Evolutionary conservation across 2,329 filamentous ascomycete species (phyloP).

Genomic region (Calonectria hongkongensis): DNA sequence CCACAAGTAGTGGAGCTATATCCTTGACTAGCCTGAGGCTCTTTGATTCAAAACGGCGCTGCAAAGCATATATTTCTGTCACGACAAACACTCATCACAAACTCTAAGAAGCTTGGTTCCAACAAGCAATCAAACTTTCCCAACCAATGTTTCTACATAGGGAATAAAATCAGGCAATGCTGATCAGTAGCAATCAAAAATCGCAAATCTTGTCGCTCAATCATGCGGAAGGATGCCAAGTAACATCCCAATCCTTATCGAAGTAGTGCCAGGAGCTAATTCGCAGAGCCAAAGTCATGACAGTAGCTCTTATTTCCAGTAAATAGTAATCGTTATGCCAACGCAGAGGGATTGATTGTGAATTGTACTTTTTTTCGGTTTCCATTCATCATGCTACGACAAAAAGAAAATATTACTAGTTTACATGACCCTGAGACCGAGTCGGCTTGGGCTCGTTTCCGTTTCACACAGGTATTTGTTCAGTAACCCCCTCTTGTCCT

Average conservation of each 20-base stretch:
- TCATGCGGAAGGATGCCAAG: no score
- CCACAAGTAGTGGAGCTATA: not conserved
- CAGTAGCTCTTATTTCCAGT: not conserved
- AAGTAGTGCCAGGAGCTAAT: no score
- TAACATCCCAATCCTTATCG: no score
- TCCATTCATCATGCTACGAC: slow-evolving; percentile 57
- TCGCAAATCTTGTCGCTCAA: no score
- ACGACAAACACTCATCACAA: not conserved
- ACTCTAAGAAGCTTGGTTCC: no score
- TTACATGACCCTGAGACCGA: slow-evolving; percentile 55
- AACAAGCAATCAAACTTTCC: no score
- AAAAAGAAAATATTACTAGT: slow-evolving; percentile 57
- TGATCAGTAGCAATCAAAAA: no score
- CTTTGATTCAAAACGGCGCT: not conserved
- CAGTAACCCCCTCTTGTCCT: slow-evolving; percentile 48
- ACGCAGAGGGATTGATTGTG: not conserved
- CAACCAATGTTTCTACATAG: no score
- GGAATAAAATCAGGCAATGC: no score
- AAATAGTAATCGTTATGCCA: not conserved
- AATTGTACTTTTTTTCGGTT: slow-evolving; percentile 40
- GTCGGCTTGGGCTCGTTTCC: slow-evolving; percentile 51
- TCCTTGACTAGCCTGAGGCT: not conserved
- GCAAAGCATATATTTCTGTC: not conserved
- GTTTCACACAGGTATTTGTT: slow-evolving; percentile 47
- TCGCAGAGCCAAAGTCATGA: not conserved